A percentile compares a stretch with the other conserved stretches of the same genome.
These are phyloP conservation scores for Trichophyton mentagrophytes DNA, from an alignment of 2,329 filamentous ascomycete genomes.

Conservation along the genomic window DNA sequence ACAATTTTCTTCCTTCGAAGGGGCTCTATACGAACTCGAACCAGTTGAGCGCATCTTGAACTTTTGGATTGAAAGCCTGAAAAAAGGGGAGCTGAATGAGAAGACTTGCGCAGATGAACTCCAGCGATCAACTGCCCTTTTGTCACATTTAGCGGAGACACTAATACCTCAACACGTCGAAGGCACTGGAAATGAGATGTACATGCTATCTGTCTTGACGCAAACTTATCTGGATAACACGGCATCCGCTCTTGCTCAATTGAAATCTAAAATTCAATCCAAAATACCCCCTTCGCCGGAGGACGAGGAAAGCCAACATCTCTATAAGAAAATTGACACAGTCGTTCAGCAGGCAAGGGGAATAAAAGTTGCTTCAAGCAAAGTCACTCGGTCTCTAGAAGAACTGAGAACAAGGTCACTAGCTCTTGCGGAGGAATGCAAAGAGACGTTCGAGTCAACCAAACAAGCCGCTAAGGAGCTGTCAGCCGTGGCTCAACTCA, in stretches of 20 bases:
- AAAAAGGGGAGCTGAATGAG: slow-evolving; percentile 74
- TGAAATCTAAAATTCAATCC: slow-evolving; percentile 54
- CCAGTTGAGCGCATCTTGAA: slow-evolving; percentile 84
- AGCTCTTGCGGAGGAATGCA: slow-evolving; percentile 55
- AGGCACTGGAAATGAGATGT: slow-evolving; percentile 63
- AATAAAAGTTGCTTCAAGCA: slow-evolving; percentile 69
- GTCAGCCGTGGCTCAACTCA: slow-evolving; percentile 51
- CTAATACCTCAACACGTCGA: slow-evolving; percentile 59
- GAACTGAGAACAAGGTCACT: slow-evolving; percentile 66
- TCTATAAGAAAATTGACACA: slow-evolving; percentile 57
- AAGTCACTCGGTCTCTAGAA: slow-evolving; percentile 61
- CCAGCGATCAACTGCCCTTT: slow-evolving; percentile 69
- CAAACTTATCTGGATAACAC: slow-evolving; percentile 73
- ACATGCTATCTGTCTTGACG: slow-evolving; percentile 63
- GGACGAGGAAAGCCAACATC: slow-evolving; percentile 56
- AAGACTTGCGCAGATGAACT: slow-evolving; percentile 70
- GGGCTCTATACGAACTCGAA: slow-evolving; percentile 74
- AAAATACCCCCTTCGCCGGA: slow-evolving; percentile 48
- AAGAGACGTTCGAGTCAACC: slow-evolving; percentile 56
- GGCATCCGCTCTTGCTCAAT: slow-evolving; percentile 52
- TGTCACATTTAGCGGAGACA: slow-evolving; percentile 74
- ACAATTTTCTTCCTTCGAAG: slow-evolving; percentile 65
- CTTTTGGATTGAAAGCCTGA: slow-evolving; percentile 71
- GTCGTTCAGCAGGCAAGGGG: slow-evolving; percentile 66
- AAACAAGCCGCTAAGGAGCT: slow-evolving; percentile 54